Base-by-base conservation (phyloP, 768 basidiomycete genomes). In the Suillus plorans region DNA sequence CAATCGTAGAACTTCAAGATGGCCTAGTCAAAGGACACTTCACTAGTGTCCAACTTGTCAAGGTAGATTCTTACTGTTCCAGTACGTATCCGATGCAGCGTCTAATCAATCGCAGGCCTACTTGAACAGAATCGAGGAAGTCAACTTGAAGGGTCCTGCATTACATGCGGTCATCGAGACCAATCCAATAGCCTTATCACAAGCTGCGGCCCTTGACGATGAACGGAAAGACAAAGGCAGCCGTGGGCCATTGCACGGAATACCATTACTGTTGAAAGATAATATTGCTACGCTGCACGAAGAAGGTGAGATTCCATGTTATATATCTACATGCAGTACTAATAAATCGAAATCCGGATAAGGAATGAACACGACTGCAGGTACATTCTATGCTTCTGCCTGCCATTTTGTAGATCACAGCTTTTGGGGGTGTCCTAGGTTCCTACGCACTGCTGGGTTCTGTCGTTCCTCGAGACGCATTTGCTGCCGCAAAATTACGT, bases 41-140 rank as follows among this genome's bases (percentile, higher is more conserved):
- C 28, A 53, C 16, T 20, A 53, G 52, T 53, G 52, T 53, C 20
- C 52, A 53, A 16, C 52, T 53, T 18, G 52, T 53, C 14, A 31
- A 53, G 52, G 52, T 53, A 53, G 7, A 18, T 16, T 20, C 9
- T 37, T 10, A 81, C 5, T 53, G 8, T 18, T 31, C 16, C 28
- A 31, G 5, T 16, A 39, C 37, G 41, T 9, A 41, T 9, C 16
- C 3, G 22, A 58, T 12, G 22, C 22, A 39, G n/a, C 28, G 16
- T 18, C 5, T 25, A 41, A 25, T 25, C 57, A 18, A 9, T 25
- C 2, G 9, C 22, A 89, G 88, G 86, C 87, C 3, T 90, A 90
- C 71, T 79, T 89, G 67, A 82, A 84, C 14, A 81, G 89, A 3
- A 89, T 89, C 34, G 85, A 88, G 5, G 85, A 90, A 69, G 89